Evolutionary conservation across 1,139 yeast genomes (phyloP), one percentile per base, ranked within the genome.

Genomic region (Taphrina pruni): DNA sequence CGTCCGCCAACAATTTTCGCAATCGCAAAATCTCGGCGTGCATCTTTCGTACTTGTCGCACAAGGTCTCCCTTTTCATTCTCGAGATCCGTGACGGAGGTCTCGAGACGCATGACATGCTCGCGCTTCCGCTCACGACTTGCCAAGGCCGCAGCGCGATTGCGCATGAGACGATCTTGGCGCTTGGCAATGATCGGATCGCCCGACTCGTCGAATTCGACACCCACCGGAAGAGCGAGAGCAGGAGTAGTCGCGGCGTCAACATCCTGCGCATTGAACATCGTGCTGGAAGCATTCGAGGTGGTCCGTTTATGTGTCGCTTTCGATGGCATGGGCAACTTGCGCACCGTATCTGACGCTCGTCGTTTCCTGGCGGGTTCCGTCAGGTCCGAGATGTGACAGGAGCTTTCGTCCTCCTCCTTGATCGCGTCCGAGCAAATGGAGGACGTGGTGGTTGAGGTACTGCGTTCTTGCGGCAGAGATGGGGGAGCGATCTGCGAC

Each of bases 121-220:
- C 69, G 12, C 69, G 57, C 35, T 65, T 65, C 14, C 69, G 64
- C 46, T 65, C 69, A 9, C 69, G 56, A 11, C 62, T 54, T 4
- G 69, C 69, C 11, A 65, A 43, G 3, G 69, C 69, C 14, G 69
- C 69, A 5, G 69, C 69, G 38, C 69, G 69, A 43, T 65, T 65
- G 21, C 69, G 64, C 64, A 65, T 57, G 12, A 65, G 64, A 3
- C 69, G 57, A 41, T 65, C 69, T 39, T 65, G 56, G 14, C 69
- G 64, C 58, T 50, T 36, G 38, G 58, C 52, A 12, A 54, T 39
- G 50, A 43, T 62, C 4, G 66, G 60, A 26, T 62, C 66, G 14
- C 58, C 58, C 35, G 52, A 43, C 32, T 52, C 60, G 17, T 62
- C 52, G 51, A 52, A 36, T 17, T 62, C 66, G 1, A 26, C 57